These are phyloP conservation scores for Wickerhamiella musiphila DNA, from an alignment of 805 yeast genomes.

Conservation along the genomic window DNA sequence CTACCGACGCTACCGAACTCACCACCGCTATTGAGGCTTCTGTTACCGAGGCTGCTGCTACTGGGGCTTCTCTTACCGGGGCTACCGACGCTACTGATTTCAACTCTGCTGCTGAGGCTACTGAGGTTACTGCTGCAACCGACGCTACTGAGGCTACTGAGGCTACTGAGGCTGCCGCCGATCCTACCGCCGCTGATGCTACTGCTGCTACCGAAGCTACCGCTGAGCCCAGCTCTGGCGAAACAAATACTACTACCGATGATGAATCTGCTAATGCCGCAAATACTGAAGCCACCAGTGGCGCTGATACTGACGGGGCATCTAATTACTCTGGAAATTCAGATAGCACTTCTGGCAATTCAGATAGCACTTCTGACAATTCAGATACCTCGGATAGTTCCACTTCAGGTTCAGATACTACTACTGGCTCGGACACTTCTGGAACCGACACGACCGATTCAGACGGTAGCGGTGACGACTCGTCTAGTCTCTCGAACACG, in stretches of 20 bases:
- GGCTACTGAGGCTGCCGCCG: background rate
- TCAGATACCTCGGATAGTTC: background rate
- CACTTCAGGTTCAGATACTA: background rate
- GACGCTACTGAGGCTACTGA: background rate
- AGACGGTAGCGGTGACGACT: background rate
- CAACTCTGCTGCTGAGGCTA: slow-evolving; percentile 1
- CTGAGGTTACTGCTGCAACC: background rate
- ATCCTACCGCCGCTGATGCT: background rate
- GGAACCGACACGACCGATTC: slow-evolving; percentile 3
- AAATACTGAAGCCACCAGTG: background rate
- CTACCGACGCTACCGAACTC: no score
- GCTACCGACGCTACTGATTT: no score
- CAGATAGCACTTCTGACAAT: background rate
- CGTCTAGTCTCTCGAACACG: background rate
- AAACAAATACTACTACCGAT: background rate
- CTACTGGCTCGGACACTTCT: background rate
- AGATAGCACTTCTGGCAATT: background rate
- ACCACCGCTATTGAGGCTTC: no score
- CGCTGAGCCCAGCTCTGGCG: no score
- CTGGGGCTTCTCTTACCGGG: no score
- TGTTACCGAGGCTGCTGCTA: no score
- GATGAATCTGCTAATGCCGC: background rate
- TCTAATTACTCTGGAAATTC: background rate
- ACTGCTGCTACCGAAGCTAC: no score
- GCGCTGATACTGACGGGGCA: background rate